These are phyloP conservation scores for Epichloe uncinata DNA, from an alignment of 2,329 filamentous ascomycete genomes.

Conservation along the genomic window DNA sequence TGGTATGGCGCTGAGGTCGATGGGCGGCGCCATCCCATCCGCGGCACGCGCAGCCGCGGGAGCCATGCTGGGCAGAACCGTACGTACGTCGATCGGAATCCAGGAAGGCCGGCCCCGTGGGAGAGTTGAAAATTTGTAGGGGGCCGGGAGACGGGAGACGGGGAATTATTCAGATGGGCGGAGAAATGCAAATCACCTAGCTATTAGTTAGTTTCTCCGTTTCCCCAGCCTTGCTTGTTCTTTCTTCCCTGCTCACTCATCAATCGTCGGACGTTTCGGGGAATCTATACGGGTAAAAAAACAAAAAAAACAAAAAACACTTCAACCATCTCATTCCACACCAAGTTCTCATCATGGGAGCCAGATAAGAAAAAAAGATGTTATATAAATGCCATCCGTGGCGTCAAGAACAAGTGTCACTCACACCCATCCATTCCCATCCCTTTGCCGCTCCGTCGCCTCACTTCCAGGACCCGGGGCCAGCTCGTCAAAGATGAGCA, in stretches of 20 bases:
- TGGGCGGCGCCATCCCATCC: slow-evolving; percentile 18
- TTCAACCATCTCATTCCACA: too few species aligned
- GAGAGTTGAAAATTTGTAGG: background rate
- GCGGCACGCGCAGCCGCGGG: slow-evolving; percentile 17
- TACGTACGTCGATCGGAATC: background rate
- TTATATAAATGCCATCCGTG: background rate
- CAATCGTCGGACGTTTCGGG: too few species aligned
- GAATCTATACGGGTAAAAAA: too few species aligned
- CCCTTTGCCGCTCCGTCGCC: background rate
- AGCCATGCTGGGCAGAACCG: slow-evolving; percentile 13
- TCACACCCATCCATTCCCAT: too few species aligned
- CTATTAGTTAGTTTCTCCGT: too few species aligned
- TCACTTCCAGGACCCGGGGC: background rate
- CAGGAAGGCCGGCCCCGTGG: background rate
- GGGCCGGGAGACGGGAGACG: too few species aligned
- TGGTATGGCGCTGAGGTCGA: slow-evolving; percentile 18
- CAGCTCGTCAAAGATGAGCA: slow-evolving; percentile 2
- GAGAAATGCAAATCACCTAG: background rate
- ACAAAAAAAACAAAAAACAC: too few species aligned
- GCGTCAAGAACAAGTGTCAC: too few species aligned
- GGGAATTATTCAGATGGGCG: background rate
- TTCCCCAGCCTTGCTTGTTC: background rate
- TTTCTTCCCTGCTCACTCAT: background rate
- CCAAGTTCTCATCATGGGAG: background rate
- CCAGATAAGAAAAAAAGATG: background rate